A percentile compares a stretch with the other conserved stretches of the same genome.
phyloP scores from a whole-genome alignment of 2,329 filamentous ascomycete species.

The Ceratocystis eucalypticola region DNA sequence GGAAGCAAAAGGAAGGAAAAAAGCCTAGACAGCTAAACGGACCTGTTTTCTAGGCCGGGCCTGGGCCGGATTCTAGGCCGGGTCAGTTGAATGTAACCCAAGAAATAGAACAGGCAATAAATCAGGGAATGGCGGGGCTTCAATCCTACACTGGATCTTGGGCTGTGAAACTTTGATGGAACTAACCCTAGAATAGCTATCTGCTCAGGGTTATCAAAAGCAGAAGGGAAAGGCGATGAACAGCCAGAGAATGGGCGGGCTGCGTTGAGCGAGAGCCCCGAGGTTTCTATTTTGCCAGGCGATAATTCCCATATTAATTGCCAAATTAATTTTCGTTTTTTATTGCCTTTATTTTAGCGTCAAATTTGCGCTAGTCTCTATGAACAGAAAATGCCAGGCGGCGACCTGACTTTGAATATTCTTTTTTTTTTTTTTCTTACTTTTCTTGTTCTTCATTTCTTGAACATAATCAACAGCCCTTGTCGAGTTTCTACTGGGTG shows the following conservation, averaged over 20 bases:
- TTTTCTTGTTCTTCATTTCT: background rate
- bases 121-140: background rate
- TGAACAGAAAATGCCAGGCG: no score
- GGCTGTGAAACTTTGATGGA: background rate
- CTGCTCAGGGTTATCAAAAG: background rate
- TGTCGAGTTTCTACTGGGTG: no score
- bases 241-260: no score
- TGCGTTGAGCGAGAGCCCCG: background rate
- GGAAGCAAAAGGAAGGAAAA: background rate
- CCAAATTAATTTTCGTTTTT: no score
- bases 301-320: background rate
- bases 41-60: background rate
- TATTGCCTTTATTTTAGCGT: no score
- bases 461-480: no score
- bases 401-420: no score
- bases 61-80: background rate
- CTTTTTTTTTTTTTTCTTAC: background rate
- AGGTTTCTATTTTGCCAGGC: background rate
- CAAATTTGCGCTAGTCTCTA: no score
- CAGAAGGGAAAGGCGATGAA: no score
- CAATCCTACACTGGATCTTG: background rate
- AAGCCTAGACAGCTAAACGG: background rate
- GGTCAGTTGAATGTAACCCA: background rate
- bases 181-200: background rate
- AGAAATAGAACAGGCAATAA: background rate